Conservation (phyloP, 148 eudicot species). For the Heliamphora exappendiculata region DNA sequence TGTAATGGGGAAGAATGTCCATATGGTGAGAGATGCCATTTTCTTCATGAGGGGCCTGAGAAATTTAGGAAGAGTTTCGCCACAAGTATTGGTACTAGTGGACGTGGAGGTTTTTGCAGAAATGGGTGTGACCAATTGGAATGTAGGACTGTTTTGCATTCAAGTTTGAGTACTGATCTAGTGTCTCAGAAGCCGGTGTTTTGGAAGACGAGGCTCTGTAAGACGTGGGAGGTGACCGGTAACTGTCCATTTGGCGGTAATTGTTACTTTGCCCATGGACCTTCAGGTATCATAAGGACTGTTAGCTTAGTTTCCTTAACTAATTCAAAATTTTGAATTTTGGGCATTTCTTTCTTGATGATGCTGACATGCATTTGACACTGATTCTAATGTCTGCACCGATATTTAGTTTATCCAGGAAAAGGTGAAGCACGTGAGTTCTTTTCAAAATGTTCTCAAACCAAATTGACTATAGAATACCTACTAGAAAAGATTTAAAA, state of each 20-base stretch:
- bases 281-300: conserved; percentile 31
- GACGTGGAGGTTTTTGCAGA: conserved; percentile 8
- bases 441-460: too few species aligned
- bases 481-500: too few species aligned
- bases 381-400: neutral
- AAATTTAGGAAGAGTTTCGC: conserved; percentile 9
- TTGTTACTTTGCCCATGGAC: conserved; percentile 47
- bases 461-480: too few species aligned
- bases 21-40: conserved; percentile 18
- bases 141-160: neutral
- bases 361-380: neutral
- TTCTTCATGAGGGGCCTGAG: conserved; percentile 10
- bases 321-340: neutral
- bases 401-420: too few species aligned
- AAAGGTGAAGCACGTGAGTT: too few species aligned
- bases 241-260: conserved; percentile 26
- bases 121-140: neutral
- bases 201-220: conserved; percentile 30
- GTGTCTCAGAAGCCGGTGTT: neutral
- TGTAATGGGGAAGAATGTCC: conserved; percentile 14
- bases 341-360: neutral
- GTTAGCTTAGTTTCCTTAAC: neutral
- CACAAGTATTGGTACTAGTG: neutral
- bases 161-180: neutral
- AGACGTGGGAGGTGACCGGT: conserved; percentile 17